Percentiles rank a stretch among this genome's conserved stretches.
phyloP scores from a whole-genome alignment of 1,139 yeast species.

The Pichia sp. region DNA sequence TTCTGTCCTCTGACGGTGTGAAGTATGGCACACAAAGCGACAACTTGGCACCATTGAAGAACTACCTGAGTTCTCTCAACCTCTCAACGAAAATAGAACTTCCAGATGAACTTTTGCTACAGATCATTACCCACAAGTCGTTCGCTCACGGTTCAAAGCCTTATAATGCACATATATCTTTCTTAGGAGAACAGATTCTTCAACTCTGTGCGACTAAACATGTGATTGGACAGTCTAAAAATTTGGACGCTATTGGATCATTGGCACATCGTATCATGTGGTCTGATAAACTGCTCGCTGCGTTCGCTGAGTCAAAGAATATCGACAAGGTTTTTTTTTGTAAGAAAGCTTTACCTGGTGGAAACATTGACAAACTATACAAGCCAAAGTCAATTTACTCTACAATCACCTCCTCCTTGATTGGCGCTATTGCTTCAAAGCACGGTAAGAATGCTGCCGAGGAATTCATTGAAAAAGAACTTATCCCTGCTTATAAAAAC shows the following conservation, averaged over 20 bases:
- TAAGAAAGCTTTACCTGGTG: constrained; percentile 37
- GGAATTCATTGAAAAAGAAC: constrained; percentile 49
- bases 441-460: constrained; percentile 63
- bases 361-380: constrained; percentile 47
- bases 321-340: constrained; percentile 65
- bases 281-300: constrained; percentile 48
- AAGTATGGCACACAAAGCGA: constrained; percentile 52
- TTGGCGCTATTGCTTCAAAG: constrained; percentile 73
- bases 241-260: constrained; percentile 63
- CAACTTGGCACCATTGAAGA: constrained; percentile 46
- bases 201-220: constrained; percentile 53
- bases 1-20: constrained; percentile 55
- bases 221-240: constrained; percentile 30
- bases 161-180: constrained; percentile 76
- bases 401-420: constrained; percentile 65
- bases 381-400: constrained; percentile 54
- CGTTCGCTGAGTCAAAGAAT: constrained; percentile 46
- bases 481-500: constrained; percentile 26
- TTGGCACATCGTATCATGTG: constrained; percentile 47
- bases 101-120: constrained; percentile 58
- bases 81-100: constrained; percentile 36
- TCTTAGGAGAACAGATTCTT: constrained; percentile 72
- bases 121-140: constrained; percentile 85
- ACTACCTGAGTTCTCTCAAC: constrained; percentile 35
- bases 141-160: constrained; percentile 90